Conservation (phyloP, 768 basidiomycete species). For the Kwoniella bestiolae region DNA sequence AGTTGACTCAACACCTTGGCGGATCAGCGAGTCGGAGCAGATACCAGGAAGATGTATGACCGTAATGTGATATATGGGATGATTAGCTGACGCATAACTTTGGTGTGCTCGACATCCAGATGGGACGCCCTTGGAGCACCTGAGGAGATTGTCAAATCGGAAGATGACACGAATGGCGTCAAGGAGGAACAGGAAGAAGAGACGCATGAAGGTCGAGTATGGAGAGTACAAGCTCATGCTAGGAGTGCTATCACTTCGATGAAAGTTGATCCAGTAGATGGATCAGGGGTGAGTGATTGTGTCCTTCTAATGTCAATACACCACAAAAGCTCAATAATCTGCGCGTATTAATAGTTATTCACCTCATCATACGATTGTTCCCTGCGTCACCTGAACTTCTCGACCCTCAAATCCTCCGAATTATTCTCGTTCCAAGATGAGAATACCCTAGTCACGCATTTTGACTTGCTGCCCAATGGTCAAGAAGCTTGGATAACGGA, state of each 20-base stretch:
- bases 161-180: slow-evolving; percentile 32
- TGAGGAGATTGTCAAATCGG: slow-evolving; percentile 35
- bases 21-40: no score
- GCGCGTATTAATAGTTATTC: slow-evolving; percentile 57
- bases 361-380: slow-evolving; percentile 60
- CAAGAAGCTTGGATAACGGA: slow-evolving; percentile 56
- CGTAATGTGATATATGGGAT: no score
- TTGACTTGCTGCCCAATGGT: slow-evolving; percentile 57
- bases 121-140: slow-evolving; percentile 54
- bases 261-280: slow-evolving; percentile 56
- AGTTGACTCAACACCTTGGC: no score
- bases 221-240: slow-evolving; percentile 56
- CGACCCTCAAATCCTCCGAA: slow-evolving; percentile 54
- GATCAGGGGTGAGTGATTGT: slow-evolving; percentile 52
- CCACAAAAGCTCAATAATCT: no score
- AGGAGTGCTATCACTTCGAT: slow-evolving; percentile 55
- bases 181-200: slow-evolving; percentile 35
- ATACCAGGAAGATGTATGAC: no score
- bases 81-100: background rate
- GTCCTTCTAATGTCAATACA: no score
- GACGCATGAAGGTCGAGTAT: slow-evolving; percentile 46
- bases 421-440: slow-evolving; percentile 56
- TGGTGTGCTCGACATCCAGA: slow-evolving; percentile 30
- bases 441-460: slow-evolving; percentile 58
- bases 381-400: slow-evolving; percentile 57